These are phyloP conservation scores for Zychaea mexicana DNA, from an alignment of 371 early-diverging fungal genomes.

Conservation along the genomic window DNA sequence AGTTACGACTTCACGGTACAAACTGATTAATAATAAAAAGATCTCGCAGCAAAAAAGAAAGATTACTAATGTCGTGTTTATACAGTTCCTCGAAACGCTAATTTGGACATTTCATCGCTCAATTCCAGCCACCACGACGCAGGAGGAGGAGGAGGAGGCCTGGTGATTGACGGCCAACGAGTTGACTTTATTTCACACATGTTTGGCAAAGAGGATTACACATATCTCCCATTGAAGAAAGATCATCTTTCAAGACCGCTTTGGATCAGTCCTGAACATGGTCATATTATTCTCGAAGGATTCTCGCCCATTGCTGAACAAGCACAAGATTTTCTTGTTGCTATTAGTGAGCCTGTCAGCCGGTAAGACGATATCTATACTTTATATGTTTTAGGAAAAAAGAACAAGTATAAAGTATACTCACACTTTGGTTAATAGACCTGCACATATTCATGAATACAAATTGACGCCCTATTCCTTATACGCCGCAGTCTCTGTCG, in stretches of 20 bases:
- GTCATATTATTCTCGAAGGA: slow-evolving; percentile 96
- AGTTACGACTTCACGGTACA: slow-evolving; percentile 44
- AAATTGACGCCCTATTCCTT: slow-evolving; percentile 97
- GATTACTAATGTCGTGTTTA: not conserved
- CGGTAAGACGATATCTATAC: slow-evolving; percentile 44
- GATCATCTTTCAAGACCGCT: slow-evolving; percentile 91
- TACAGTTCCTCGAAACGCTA: slow-evolving; percentile 59
- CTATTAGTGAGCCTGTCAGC: slow-evolving; percentile 98
- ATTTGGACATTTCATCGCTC: slow-evolving; percentile 51
- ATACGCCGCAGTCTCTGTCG: slow-evolving; percentile 99
- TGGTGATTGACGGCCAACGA: slow-evolving; percentile 22
- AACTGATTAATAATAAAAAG: not conserved
- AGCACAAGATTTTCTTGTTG: slow-evolving; percentile 98
- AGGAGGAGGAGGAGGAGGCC: no score
- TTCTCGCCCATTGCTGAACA: slow-evolving; percentile 93
- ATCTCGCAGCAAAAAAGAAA: not conserved
- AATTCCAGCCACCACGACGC: slow-evolving; percentile 28
- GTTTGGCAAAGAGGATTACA: slow-evolving; percentile 77
- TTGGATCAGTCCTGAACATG: slow-evolving; percentile 94
- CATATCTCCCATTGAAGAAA: slow-evolving; percentile 80
- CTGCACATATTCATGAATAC: slow-evolving; percentile 98
- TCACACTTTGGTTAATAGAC: slow-evolving; percentile 56
- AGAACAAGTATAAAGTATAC: no score
- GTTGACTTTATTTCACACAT: slow-evolving; percentile 61
- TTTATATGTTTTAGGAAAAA: not conserved